Evolutionary conservation across 202 grass and related monocot genomes (phyloP), one percentile per base, ranked within the genome.

Genomic region (Panicum virgatum): DNA sequence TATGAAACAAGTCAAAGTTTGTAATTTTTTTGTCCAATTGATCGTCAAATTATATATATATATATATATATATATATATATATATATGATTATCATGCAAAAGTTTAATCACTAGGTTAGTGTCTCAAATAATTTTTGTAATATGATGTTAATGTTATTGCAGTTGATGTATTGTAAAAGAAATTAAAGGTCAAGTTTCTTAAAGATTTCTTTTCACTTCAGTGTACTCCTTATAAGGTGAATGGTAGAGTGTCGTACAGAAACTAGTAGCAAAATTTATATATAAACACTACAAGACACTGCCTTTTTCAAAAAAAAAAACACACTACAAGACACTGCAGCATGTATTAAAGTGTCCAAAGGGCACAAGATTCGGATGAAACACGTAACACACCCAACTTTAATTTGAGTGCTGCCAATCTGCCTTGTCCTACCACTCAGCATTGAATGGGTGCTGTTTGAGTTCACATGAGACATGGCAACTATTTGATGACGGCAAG

Each of bases 391-490:
- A 16, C 67, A 4, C 45, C 66, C 66, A 61, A 39, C 47, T 65
- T 46, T 65, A 72, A 46, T 25, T 57, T 10, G 8, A 34, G 26
- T 72, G 69, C 46, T 50, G 14, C 44, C 15, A 6, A 14, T 5
- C 20, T 72, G 18, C 47, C 46, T 23, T 46, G 61, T 76, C 38
- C 56, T 50, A 71, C 44, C 57, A 20, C 40, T 66, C 56, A 12
- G n/a, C 59, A 88, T 78, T 88, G 38, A 83, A 83, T 83, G 5
- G 12, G 29, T 32, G 60, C n/a, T 0, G 26, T 72, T 45, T 43
- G 63, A 51, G 53, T 23, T 76, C 85, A 87, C 70, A 63, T 56
- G 85, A 64, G 62, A 36, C 54, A 27, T 56, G 72, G 7, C 46
- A 26, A 29, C 6, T 13, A 19, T 27, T 63, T 29, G 13, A 47